A percentile compares a stretch with the other conserved stretches of the same genome.
Conservation (phyloP, 2,329 filamentous ascomycete species). For the Tympanopsis confertula region DNA sequence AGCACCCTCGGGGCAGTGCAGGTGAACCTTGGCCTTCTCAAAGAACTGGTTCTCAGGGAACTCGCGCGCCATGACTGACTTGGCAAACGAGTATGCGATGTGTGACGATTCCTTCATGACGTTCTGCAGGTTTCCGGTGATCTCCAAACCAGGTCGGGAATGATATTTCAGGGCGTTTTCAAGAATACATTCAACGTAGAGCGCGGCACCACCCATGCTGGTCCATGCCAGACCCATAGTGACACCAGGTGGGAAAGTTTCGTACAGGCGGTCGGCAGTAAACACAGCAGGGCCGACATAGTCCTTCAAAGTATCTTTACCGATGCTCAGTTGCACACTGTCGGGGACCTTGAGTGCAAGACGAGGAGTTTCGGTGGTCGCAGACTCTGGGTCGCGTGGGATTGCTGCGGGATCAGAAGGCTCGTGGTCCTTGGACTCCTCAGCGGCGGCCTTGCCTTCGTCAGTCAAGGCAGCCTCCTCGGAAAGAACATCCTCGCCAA, state of each 20-base stretch:
- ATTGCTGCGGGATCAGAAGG: conserved; percentile 10
- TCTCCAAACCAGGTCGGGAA: conserved; percentile 71
- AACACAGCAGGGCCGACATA: conserved; percentile 94
- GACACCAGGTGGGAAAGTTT: conserved; percentile 83
- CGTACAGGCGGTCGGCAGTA: conserved; percentile 89
- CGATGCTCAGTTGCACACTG: conserved; percentile 73
- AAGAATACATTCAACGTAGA: conserved; percentile 94
- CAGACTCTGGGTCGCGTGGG: conserved; percentile 1
- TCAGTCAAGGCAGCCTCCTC: conserved; percentile 75
- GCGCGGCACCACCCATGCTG: conserved; percentile 85
- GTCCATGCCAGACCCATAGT: conserved; percentile 98
- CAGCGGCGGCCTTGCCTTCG: conserved; percentile 69
- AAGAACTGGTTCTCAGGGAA: conserved; percentile 93
- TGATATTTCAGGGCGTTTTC: conserved; percentile 66
- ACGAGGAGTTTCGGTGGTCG: conserved; percentile 35
- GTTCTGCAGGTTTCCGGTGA: conserved; percentile 85
- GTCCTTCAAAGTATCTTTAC: conserved; percentile 83
- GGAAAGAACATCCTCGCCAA: conserved; percentile 72
- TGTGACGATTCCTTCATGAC: conserved; percentile 97
- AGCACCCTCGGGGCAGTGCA: conserved; percentile 93
- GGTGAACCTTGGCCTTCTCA: conserved; percentile 84
- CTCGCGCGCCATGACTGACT: conserved; percentile 71
- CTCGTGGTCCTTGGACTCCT: conserved; percentile 52
- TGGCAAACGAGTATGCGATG: conserved; percentile 93
- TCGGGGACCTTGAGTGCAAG: conserved; percentile 75